Evolutionary conservation across 148 eudicot genomes (phyloP), one percentile per base, ranked within the genome.

Genomic region (Silene conica): DNA sequence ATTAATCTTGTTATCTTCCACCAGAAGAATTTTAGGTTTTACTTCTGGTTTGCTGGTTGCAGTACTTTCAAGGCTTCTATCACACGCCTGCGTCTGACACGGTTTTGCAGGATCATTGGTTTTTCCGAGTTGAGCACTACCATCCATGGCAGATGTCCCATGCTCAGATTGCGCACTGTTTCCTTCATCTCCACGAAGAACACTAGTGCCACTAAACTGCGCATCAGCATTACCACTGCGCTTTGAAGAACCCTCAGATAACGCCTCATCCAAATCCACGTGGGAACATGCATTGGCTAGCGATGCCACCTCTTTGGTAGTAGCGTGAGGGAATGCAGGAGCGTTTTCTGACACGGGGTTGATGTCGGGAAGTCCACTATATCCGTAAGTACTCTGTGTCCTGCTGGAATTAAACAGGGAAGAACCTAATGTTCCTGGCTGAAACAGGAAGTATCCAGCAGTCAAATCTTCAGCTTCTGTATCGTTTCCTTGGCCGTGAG

Each of bases 1-100:
- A 79, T 91, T 91, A 46, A 91, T 87, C 83, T 84, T 91, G 85
- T 85, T 89, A 75, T 94, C 98, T 76, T 94, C 98, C 20, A 94
- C 98, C 8, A 94, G 92, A 70, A 94, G 96, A 76, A 94, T 94
- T 73, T 76, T 91, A 12, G 91, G 95, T 69, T 74, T 84, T 77
- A 66, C 80, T 72, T 88, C 89, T 2, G 81, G 78, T 55, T 74
- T 58, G 62, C 82, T 78, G 70, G 83, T 82, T 74, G 87, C 83
- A 80, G 81, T 78, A 76, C 88, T 82, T 72, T 76, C 84, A n/a
- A 81, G 76, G 71, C 78, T 85, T 76, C 74, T 78, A 21, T 81
- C 84, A 48, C 52, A 70, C 20, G 66, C 72, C 66, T 79, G 85
- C 57, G 50, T 74, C 48, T 73, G 83, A 69, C 54, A 12, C 60